Base-by-base conservation (phyloP, 2,329 filamentous ascomycete genomes). In the Hyphodiscus sp. region DNA sequence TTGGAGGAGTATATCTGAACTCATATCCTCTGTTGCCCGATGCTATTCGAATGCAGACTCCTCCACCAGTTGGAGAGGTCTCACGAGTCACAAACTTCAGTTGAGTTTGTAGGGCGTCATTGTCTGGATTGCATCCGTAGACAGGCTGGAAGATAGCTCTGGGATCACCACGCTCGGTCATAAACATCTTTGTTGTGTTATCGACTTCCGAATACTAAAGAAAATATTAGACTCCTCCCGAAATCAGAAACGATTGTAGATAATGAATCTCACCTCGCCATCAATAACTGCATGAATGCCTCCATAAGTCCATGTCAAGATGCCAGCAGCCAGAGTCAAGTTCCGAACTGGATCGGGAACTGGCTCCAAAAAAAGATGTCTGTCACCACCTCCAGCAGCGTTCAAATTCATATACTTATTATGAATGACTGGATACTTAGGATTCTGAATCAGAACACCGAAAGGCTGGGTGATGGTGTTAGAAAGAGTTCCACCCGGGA, bases 111-210 rank as follows among this genome's bases (percentile, higher is more conserved):
- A 73, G 52, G 3, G 58, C 66, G 43, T 73, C 71, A 11, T 70
- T 73, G 43, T 71, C 70, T 1, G 70, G 68, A 55, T 74, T 68
- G 60, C 73, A 75, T 29, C 68, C 70, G 55, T 74, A 73, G 6
- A 63, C 62, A n/a, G 70, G 68, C 41, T 71, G 62, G 51, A 72
- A 75, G 50, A 71, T 59, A 19, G 73, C 73, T 13, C 68, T 65
- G 1, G 73, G 72, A 51, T 75, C 72, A 8, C 68, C 68, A 1
- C 73, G 71, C 26, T 73, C 67, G 2, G 74, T 75, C 70, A 75
- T 74, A 64, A 76, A 76, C 60, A 75, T 68, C 62, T 76, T 76
- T 42, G 73, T 76, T 2, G 73, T 76, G 58, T 76, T 72, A 58
- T 76, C 73, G 29, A 66, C 63, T n/a, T 62, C 61, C 20, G 70